These are phyloP conservation scores for Fusarium sp. DNA, from an alignment of 2,329 filamentous ascomycete genomes.

Conservation along the genomic window DNA sequence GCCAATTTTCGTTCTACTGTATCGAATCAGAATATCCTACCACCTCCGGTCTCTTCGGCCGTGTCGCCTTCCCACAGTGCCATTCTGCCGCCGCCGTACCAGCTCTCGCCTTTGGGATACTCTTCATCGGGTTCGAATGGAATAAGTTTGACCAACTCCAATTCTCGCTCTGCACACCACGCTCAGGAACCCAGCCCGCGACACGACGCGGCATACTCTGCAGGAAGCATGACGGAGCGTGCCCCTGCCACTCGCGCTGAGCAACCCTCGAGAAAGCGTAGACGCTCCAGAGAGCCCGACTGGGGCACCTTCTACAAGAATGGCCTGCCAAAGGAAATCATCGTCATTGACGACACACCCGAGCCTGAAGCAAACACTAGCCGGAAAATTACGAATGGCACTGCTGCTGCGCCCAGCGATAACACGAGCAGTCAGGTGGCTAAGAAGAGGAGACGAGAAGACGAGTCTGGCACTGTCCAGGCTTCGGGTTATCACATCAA, in stretches of 20 bases:
- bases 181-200: slow-evolving; percentile 45
- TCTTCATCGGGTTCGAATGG: slow-evolving; percentile 47
- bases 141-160: slow-evolving; percentile 44
- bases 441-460: slow-evolving; percentile 79
- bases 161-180: slow-evolving; percentile 44
- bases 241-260: slow-evolving; percentile 44
- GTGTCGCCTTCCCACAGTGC: slow-evolving; percentile 40
- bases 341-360: slow-evolving; percentile 82
- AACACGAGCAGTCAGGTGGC: slow-evolving; percentile 59
- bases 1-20: slow-evolving; percentile 46
- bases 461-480: slow-evolving; percentile 56
- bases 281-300: slow-evolving; percentile 73
- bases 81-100: slow-evolving; percentile 42
- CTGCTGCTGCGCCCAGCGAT: slow-evolving; percentile 45
- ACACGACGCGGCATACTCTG: slow-evolving; percentile 41
- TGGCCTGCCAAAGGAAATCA: slow-evolving; percentile 84
- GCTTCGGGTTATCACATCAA: slow-evolving; percentile 79
- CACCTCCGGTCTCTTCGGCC: slow-evolving; percentile 44
- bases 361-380: slow-evolving; percentile 60
- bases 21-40: slow-evolving; percentile 41
- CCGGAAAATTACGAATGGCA: slow-evolving; percentile 51
- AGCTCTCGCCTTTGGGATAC: slow-evolving; percentile 45
- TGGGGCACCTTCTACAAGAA: slow-evolving; percentile 87
- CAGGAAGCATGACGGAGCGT: slow-evolving; percentile 41
- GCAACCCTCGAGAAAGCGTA: slow-evolving; percentile 58